Base-by-base conservation (phyloP, 192 early-diverging fungal species). In the Coemansia sp. region DNA sequence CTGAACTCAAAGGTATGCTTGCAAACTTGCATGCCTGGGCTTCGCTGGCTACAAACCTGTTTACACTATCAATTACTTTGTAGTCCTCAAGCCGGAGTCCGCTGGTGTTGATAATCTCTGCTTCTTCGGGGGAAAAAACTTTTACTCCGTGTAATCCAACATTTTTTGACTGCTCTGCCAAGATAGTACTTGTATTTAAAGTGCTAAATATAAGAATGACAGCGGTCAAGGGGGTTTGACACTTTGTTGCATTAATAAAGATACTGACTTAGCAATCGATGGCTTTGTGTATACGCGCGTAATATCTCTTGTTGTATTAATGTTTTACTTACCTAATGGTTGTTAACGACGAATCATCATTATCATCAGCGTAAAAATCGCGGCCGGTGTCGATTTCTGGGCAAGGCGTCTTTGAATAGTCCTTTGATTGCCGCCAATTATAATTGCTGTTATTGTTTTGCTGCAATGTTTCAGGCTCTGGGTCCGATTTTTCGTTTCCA, bases 291-390 rank as follows among this genome's bases (percentile, higher is more conserved):
- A 20, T 34, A 34, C 18, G 28, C n/a, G n/a, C n/a, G n/a, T n/a
- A n/a, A n/a, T n/a, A n/a, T n/a, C n/a, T n/a, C n/a, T n/a, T n/a
- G n/a, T n/a, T n/a, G n/a, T n/a, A n/a, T n/a, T n/a, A 50, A 51
- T 49, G 62, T 1, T 0, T 11, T 31, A 59, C 67, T 48, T 72
- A 69, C 76, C 68, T 70, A 22, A 73, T 71, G 20, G 66, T 63
- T 0, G 63, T 36, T 4, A 79, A 67, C 17, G 64, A 48, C 4
- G 12, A 32, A 18, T 31, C 12, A 8, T 31, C 51, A 29, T 57
- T 51, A 25, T 58, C 33, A 17, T 49, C 22, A 33, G 22, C 56
- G 20, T 67, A 67, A 20, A 67, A 40, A 5, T 60, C 57, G 32
- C 31, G 18, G 11, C 30, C 25, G 12, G 36, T 48, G 18, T 42